Base-by-base conservation (phyloP, 495 filamentous ascomycete species). In the Xylaria flabelliformis region DNA sequence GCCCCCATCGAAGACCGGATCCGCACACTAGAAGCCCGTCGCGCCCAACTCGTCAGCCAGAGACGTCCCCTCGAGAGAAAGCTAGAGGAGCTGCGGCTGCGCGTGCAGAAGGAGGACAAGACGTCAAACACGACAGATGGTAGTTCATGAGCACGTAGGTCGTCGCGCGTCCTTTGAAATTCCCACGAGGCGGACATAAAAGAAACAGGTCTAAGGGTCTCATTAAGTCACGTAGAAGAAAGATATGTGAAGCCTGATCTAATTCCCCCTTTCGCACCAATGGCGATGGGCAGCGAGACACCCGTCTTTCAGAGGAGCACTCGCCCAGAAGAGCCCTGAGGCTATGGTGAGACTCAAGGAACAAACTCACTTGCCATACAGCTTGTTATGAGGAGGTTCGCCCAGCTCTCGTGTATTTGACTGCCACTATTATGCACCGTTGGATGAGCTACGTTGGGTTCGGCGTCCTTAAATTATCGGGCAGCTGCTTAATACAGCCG, bases 1-100 rank as follows among this genome's bases (percentile, higher is more conserved):
- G 72, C 78, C 17, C 78, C 76, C 15, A 13, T 67, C 36, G 79
- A 82, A 46, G 82, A 85, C 21, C 79, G 80, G 53, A 75, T 83
- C 13, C 72, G 70, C 46, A 69, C 77, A 29, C 80, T 86, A 61
- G 78, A 84, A 70, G 67, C 69, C 65, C 81, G 78, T 9, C 77
- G 76, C 64, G 75, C 69, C 3, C 73, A 74, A 4, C 78, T 86
- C 32, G 34, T 80, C 39, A 71, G 66, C 34, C 75, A 81, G 67
- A 78, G 74, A 64, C 44, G 17, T 0, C 79, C 82, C 42, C 71
- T 85, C 1, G 80, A 85, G 71, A 36, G 44, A 17, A 85, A 85
- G 77, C 70, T 85, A 1, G 76, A 39, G 3, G 74, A 77, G 29
- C 41, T 85, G 59, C 70, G 79, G 21, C 78, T 72, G 55, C 73